phyloP scores from a whole-genome alignment of 106 monocot genomes.

The Dioscorea zingiberensis region DNA sequence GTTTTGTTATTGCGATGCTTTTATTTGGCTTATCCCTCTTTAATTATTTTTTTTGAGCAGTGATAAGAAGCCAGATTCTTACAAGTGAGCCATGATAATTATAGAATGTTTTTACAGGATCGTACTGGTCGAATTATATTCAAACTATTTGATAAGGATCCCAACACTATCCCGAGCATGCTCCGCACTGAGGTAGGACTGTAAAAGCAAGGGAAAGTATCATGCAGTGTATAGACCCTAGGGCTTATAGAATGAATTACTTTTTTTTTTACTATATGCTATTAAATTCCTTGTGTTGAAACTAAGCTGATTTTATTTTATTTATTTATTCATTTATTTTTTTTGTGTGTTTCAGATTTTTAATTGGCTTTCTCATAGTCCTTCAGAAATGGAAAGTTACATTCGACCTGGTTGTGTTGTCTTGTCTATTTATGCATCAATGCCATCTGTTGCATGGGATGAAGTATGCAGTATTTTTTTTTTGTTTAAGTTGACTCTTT shows the following conservation, averaged over 20 bases:
- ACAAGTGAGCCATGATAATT: too few relatives aligned
- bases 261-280: too few relatives aligned
- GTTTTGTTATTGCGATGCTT: too few relatives aligned
- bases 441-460: constrained; percentile 73
- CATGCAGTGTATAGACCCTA: too few relatives aligned
- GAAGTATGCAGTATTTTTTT: constrained; percentile 1
- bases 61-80: too few relatives aligned
- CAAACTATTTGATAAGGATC: constrained; percentile 93
- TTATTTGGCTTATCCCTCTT: too few relatives aligned
- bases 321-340: background rate
- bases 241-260: too few relatives aligned
- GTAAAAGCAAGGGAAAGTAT: too few relatives aligned
- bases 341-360: constrained; percentile 46
- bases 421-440: constrained; percentile 74
- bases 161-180: constrained; percentile 65
- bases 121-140: constrained; percentile 83
- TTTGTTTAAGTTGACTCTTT: too few relatives aligned
- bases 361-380: constrained; percentile 88
- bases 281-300: background rate
- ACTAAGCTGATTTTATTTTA: background rate
- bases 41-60: too few relatives aligned
- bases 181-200: constrained; percentile 60
- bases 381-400: constrained; percentile 95
- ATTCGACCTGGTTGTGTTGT: constrained; percentile 96
- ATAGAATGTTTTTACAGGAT: constrained; percentile 35